Conservation (phyloP, 257 asterid species). For the Nicotiana attenuata region DNA sequence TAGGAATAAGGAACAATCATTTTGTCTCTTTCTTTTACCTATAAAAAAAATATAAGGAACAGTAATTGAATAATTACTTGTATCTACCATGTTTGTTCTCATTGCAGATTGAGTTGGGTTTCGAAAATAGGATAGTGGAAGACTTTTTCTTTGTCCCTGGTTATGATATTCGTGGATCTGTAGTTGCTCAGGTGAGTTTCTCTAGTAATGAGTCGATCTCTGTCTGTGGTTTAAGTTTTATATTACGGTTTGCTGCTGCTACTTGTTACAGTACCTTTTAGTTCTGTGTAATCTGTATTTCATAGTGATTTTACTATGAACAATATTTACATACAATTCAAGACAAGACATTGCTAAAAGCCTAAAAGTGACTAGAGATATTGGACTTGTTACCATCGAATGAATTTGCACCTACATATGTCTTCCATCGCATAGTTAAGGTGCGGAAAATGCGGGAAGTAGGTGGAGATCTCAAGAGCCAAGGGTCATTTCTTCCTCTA, state of each 20-base stretch:
- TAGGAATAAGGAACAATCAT: not conserved
- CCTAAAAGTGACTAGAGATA: not conserved
- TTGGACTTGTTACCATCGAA: not conserved
- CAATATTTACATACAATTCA: not conserved
- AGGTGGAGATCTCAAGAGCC: not conserved
- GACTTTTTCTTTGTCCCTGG: slow-evolving; percentile 77
- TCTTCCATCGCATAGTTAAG: not conserved
- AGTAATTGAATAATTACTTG: not conserved
- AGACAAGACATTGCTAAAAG: not conserved
- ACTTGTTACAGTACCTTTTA: not conserved
- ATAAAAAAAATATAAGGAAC: not conserved
- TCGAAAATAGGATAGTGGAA: slow-evolving; percentile 55
- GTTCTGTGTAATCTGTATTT: not conserved
- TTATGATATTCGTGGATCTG: slow-evolving; percentile 80
- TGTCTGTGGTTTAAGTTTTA: not conserved
- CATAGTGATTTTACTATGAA: not conserved
- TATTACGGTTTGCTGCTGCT: not conserved
- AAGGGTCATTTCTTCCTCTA: not conserved
- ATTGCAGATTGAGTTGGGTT: slow-evolving; percentile 78
- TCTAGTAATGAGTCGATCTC: not conserved
- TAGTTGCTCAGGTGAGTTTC: slow-evolving; percentile 79
- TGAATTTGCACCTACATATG: not conserved
- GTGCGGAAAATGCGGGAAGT: not conserved
- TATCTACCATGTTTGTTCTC: slow-evolving; percentile 14
- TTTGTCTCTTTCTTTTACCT: not conserved